Base-by-base conservation (phyloP, 805 yeast genomes). In the Ogataea degrootiae region DNA sequence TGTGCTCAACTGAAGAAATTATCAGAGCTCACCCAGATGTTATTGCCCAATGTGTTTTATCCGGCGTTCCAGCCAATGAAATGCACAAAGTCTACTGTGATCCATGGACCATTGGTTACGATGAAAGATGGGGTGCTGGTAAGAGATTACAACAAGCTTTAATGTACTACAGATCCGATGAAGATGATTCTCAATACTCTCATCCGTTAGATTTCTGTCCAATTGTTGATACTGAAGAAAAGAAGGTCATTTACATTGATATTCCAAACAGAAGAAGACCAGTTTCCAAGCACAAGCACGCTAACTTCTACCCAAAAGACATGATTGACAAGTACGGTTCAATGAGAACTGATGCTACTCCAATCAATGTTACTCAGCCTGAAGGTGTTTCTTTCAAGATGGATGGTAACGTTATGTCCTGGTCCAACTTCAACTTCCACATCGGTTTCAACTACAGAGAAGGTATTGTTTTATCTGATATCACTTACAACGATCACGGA, bases 361-460 rank as follows among this genome's bases (percentile, higher is more conserved):
- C 92, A 44, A 80, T 82, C 61, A 74, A 80, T 57, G 76, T 86
- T 43, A 76, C 86, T 44, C 94, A 86, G 67, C 94, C 94, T 50
- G 85, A 85, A 54, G 94, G 94, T 48, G 92, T 85, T 46, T 83
- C 89, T 5, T 86, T 86, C 74, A 75, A 75, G 56, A 74, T 85
- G 80, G 73, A 74, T 47, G 89, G 87, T 45, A 76, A 83, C 60
- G 73, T 79, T 45, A 80, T 86, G 75, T 75, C 75, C 52, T 86
- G 94, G 94, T 81, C 85, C 54, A 86, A 85, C 71, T 86, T 79
- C 74, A 74, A 78, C 52, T 74, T 86, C 72, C 92, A 86, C 67
- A 72, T 86, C 65, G 94, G 94, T 36, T 86, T 86, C 78, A 86
- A 86, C 73, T 83, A 85, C 72, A 78, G 92, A 71, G 94, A 86